Percentiles rank a stretch among this genome's conserved stretches.
phyloP scores from a whole-genome alignment of 1,284 basidiomycete species.

The Sporisorium reilianum region DNA sequence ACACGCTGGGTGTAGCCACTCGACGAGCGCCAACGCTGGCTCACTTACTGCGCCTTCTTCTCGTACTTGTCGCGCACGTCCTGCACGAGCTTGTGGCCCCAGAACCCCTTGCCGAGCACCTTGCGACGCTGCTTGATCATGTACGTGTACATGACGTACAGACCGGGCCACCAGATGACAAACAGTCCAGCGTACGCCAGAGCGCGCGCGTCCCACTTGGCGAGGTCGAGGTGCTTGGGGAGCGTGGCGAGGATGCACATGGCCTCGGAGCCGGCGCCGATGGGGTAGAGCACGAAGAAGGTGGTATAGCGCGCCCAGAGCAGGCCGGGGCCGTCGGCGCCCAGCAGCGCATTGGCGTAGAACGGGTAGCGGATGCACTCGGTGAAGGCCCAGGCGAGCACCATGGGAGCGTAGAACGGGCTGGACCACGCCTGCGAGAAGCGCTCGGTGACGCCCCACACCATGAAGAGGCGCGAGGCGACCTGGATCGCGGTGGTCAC shows the following conservation, averaged over 20 bases:
- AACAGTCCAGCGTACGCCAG: slow-evolving; percentile 76
- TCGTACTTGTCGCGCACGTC: slow-evolving; percentile 60
- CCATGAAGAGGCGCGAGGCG: slow-evolving; percentile 83
- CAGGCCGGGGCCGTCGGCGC: slow-evolving; percentile 47
- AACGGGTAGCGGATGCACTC: slow-evolving; percentile 93
- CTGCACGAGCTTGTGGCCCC: slow-evolving; percentile 55
- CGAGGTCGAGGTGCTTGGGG: slow-evolving; percentile 70
- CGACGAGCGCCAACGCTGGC: too few relatives aligned
- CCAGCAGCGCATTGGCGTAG: slow-evolving; percentile 79
- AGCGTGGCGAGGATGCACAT: slow-evolving; percentile 84
- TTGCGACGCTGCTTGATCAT: slow-evolving; percentile 88
- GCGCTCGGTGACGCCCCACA: slow-evolving; percentile 76
- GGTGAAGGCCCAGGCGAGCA: slow-evolving; percentile 91
- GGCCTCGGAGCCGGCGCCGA: slow-evolving; percentile 91
- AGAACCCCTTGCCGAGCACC: slow-evolving; percentile 74
- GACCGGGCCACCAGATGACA: slow-evolving; percentile 88
- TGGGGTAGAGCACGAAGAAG: slow-evolving; percentile 91
- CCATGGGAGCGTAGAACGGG: slow-evolving; percentile 89
- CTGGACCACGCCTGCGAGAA: slow-evolving; percentile 71
- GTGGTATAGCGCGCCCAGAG: slow-evolving; percentile 78
- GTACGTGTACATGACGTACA: slow-evolving; percentile 88
- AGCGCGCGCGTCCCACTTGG: slow-evolving; percentile 51
- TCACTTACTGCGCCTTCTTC: slow-evolving; percentile 59
- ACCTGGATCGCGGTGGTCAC: slow-evolving; percentile 88
- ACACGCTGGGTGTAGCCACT: too few relatives aligned